Percentiles rank a stretch among this genome's conserved stretches.
These are phyloP conservation scores for Rhizomucor pusillus DNA, from an alignment of 371 early-diverging fungal genomes.

Conservation along the genomic window DNA sequence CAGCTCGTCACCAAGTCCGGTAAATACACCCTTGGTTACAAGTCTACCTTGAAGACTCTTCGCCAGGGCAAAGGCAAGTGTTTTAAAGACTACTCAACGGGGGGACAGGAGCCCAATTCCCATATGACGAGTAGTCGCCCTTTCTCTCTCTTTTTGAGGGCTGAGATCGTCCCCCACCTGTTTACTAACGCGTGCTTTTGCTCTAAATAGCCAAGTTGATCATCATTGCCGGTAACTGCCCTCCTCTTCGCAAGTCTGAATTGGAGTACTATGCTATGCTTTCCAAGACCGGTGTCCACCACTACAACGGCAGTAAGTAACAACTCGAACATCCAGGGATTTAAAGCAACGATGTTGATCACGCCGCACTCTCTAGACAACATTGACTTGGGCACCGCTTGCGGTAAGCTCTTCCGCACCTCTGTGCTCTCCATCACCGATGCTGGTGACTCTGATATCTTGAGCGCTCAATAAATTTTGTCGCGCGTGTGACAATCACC, in stretches of 20 bases:
- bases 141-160: slow-evolving; percentile 13
- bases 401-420: slow-evolving; percentile 98
- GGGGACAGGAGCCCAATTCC: too few relatives aligned
- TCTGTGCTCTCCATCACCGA: slow-evolving; percentile 93
- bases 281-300: slow-evolving; percentile 99
- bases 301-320: slow-evolving; percentile 88
- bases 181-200: slow-evolving; percentile 10
- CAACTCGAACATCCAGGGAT: not conserved
- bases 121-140: not conserved
- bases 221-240: slow-evolving; percentile 98
- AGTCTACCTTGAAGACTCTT: slow-evolving; percentile 95
- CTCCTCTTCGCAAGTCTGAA: slow-evolving; percentile 98
- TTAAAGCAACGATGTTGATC: not conserved
- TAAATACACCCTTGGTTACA: slow-evolving; percentile 97
- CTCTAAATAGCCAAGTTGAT: slow-evolving; percentile 86
- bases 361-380: slow-evolving; percentile 73
- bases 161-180: slow-evolving; percentile 25
- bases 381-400: slow-evolving; percentile 98
- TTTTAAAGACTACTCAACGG: too few relatives aligned
- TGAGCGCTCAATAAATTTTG: slow-evolving; percentile 39
- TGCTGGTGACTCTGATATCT: slow-evolving; percentile 90
- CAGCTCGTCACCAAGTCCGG: slow-evolving; percentile 99
- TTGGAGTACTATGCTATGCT: slow-evolving; percentile 99
- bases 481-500: too few relatives aligned
- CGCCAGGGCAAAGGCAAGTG: slow-evolving; percentile 93